A percentile compares a stretch with the other conserved stretches of the same genome.
phyloP scores from a whole-genome alignment of 139 green algal genomes.

The Parachlorella kessleri region DNA sequence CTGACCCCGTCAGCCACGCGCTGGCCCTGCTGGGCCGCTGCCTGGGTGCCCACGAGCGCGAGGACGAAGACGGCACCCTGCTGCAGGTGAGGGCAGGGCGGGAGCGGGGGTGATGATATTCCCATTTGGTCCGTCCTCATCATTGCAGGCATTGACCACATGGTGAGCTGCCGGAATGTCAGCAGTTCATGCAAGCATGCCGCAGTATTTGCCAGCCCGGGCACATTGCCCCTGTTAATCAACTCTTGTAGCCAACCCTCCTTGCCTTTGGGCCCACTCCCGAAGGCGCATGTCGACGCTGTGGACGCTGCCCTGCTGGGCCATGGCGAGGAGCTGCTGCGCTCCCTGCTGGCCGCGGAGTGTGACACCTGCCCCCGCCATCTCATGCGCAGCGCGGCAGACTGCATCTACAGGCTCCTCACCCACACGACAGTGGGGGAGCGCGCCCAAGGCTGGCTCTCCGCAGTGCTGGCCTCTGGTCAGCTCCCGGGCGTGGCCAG shows the following conservation, averaged over 20 bases:
- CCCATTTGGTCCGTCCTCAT: too few species aligned
- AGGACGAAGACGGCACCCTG: background rate
- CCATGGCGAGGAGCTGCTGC: conserved; percentile 46
- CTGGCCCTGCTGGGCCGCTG: conserved; percentile 59
- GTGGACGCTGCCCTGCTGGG: conserved; percentile 12
- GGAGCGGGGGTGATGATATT: too few species aligned
- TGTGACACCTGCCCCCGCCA: conserved; percentile 63
- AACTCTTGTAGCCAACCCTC: too few species aligned
- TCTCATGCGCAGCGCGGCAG: conserved; percentile 63
- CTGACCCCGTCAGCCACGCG: conserved; percentile 48
- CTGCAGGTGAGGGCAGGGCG: too few species aligned
- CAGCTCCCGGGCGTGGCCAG: conserved; percentile 18
- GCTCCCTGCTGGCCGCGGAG: conserved; percentile 44
- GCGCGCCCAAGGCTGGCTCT: conserved; percentile 25
- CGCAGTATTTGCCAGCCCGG: too few species aligned
- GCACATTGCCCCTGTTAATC: too few species aligned
- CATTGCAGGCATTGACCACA: too few species aligned
- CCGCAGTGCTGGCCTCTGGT: conserved; percentile 11
- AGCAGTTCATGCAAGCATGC: too few species aligned
- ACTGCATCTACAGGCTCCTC: conserved; percentile 47
- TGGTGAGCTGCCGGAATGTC: too few species aligned
- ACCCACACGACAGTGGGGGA: conserved; percentile 1
- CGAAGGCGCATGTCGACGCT: conserved; percentile 6
- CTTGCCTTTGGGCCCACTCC: too few species aligned
- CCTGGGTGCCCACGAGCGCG: conserved; percentile 6